phyloP scores from a whole-genome alignment of 78 protist species.

The Tieghemostelium lacteum region DNA sequence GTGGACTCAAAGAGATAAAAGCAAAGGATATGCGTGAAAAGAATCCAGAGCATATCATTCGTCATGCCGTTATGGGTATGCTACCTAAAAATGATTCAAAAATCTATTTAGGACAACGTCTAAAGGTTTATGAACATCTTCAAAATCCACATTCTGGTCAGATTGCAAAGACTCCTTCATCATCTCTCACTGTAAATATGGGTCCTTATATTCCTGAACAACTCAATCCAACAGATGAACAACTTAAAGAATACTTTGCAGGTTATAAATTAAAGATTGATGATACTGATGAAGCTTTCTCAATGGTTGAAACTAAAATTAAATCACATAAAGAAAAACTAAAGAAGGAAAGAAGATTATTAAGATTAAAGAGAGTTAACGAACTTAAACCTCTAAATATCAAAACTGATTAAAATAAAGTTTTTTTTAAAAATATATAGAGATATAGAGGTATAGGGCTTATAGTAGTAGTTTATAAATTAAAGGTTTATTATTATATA shows the following conservation, averaged over 20 bases:
- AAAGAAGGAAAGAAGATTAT: slow-evolving; percentile 61
- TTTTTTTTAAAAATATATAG: no score
- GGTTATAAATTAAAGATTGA: slow-evolving; percentile 50
- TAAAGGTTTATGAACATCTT: slow-evolving; percentile 57
- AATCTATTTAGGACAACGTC: slow-evolving; percentile 29
- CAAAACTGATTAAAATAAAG: neutral
- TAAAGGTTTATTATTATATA: no score
- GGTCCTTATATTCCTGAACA: slow-evolving; percentile 27
- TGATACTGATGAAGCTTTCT: neutral
- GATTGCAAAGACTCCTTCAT: slow-evolving; percentile 34
- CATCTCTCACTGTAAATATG: slow-evolving; percentile 20
- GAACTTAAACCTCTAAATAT: slow-evolving; percentile 49
- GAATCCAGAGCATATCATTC: slow-evolving; percentile 74
- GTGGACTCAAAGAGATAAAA: slow-evolving; percentile 70
- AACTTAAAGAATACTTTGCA: slow-evolving; percentile 46
- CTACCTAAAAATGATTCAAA: slow-evolving; percentile 75
- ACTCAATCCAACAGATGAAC: slow-evolving; percentile 8
- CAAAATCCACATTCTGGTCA: slow-evolving; percentile 71
- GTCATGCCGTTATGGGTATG: slow-evolving; percentile 87
- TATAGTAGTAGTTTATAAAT: no score
- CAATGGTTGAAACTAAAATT: slow-evolving; percentile 39
- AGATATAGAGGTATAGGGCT: no score
- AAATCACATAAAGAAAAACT: slow-evolving; percentile 42
- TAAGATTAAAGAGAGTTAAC: slow-evolving; percentile 47
- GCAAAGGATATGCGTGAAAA: slow-evolving; percentile 28